Evolutionary conservation across 768 basidiomycete species (phyloP).

Genomic region (Lanmaoa pseudosensibilis): DNA sequence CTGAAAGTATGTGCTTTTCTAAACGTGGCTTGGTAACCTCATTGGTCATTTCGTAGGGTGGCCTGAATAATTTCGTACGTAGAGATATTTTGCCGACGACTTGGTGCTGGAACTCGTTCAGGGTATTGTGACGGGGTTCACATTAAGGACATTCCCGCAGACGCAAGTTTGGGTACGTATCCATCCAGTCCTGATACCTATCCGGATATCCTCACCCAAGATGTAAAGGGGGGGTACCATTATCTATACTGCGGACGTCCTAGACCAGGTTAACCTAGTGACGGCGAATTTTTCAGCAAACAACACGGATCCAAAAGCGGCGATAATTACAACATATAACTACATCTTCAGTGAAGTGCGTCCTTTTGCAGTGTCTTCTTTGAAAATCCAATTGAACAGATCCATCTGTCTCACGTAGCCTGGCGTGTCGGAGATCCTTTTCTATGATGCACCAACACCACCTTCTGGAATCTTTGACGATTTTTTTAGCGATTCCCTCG

Average conservation of each 20-base stretch:
- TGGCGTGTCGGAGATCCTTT: conserved; percentile 38
- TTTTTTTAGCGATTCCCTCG: conserved; percentile 24
- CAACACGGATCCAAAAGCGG: conserved; percentile 24
- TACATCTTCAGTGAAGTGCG: conserved; percentile 1
- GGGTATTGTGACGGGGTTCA: conserved; percentile 63
- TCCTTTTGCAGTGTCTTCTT: not conserved
- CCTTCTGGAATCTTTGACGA: conserved; percentile 23
- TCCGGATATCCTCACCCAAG: not conserved
- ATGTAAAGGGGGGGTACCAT: conserved; percentile 50
- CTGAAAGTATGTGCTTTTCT: conserved; percentile 35
- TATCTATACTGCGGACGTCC: conserved; percentile 15
- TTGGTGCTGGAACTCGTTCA: conserved; percentile 9
- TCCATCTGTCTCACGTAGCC: not conserved
- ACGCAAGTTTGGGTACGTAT: conserved; percentile 54
- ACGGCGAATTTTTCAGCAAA: conserved; percentile 22
- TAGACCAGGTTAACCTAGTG: conserved; percentile 17
- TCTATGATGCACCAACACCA: conserved; percentile 49
- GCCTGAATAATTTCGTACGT: conserved; percentile 57
- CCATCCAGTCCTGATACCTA: conserved; percentile 3
- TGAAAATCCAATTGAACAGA: not conserved
- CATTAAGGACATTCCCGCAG: conserved; percentile 54
- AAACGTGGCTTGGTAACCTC: not conserved
- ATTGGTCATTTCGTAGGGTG: conserved; percentile 44
- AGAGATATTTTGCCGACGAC: not conserved
- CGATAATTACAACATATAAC: conserved; percentile 46